Base-by-base conservation (phyloP, 768 basidiomycete genomes). In the Lepiota brunneoincarnata region DNA sequence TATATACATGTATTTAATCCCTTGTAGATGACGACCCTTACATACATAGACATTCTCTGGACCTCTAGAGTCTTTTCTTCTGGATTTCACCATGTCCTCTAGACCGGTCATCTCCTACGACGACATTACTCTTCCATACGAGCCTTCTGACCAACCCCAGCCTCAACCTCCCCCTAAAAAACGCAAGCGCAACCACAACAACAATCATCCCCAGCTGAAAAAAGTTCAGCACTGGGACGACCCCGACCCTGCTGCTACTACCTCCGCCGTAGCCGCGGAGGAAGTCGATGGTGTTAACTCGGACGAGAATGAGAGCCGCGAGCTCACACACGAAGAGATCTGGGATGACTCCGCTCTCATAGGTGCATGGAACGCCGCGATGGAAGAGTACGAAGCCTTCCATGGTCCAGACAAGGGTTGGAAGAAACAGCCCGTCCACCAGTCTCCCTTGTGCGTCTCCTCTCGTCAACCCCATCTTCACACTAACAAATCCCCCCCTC, bases 321-420 rank as follows among this genome's bases (percentile, higher is more conserved):
- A 82, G 51, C 75, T 91, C 54, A 82, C 85, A 7, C 78, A 86
- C 31, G 79, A 84, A 44, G 90, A 93, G 62, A 83, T 91, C 35
- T 93, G 91, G 91, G 91, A 93, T 59, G 91, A 93, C 65, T 86
- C 87, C 34, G 88, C 87, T 3, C 77, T 93, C 58, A 80, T 93
- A 41, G 78, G 87, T 49, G 91, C 91, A 17, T 92, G 91, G 91
- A 79, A 92, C 65, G 85, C 90, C 55, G 91, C 91, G 15, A 82
- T 78, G 58, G 88, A 88, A 54, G 91, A 93, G 65, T 93, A 91
- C 60, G 77, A 88, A 71, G 80, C 79, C 15, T 81, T 76, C 59
- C 81, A 93, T 61, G 91, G 90, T 0, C 75, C 76, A 14, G 81
- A 79, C 3, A 83, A 89, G 63, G 74, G 74, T 4, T 92, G 91